Base-by-base conservation (phyloP, 495 filamentous ascomycete species). In the Hypoxylon rickii region DNA sequence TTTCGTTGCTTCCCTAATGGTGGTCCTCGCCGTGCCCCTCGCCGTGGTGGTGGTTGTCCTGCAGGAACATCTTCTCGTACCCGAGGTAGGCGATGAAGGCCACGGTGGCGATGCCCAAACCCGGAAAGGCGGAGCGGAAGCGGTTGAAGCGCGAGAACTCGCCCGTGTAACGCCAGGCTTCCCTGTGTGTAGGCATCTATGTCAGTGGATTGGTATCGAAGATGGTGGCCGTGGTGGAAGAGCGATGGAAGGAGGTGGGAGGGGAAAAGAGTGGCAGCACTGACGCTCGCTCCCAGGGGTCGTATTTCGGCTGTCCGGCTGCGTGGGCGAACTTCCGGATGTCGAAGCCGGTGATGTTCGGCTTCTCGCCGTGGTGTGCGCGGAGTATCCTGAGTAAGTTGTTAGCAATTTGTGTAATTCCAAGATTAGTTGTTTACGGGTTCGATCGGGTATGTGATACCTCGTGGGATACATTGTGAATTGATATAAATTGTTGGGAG, bases 161-260 rank as follows among this genome's bases (percentile, higher is more conserved):
- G 60, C 95, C 39, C 40, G 84, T 84, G 77, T 95, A 97, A 64
- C 94, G 85, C 94, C 94, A 98, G 69, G 88, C 78, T 74, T 98
- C 94, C 56, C 94, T 98, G 70, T 57, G 5, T 21, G 31, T 0
- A 20, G 2, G 18, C 10, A 41, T 34, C 33, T 46, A 17, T 44
- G 51, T 64, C 29, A 64, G 60, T 42, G 24, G 22, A 36, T 17
- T n/a, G 36, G 46, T 12, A 10, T 5, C 31, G 42, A 33, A 26
- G 44, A 31, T 29, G 42, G 40, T n/a, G n/a, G n/a, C n/a, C n/a
- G n/a, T n/a, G n/a, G n/a, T n/a, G n/a, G n/a, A n/a, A n/a, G n/a
- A n/a, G n/a, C n/a, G 7, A 44, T 16, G 38, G n/a, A 12, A 32
- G 13, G 34, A 22, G 46, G 7, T 26, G 43, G 45, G 31, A 20